A percentile compares a stretch with the other conserved stretches of the same genome.
Evolutionary conservation across 108 stramenopile species (phyloP).

Genomic region (Skeletonema costatum): DNA sequence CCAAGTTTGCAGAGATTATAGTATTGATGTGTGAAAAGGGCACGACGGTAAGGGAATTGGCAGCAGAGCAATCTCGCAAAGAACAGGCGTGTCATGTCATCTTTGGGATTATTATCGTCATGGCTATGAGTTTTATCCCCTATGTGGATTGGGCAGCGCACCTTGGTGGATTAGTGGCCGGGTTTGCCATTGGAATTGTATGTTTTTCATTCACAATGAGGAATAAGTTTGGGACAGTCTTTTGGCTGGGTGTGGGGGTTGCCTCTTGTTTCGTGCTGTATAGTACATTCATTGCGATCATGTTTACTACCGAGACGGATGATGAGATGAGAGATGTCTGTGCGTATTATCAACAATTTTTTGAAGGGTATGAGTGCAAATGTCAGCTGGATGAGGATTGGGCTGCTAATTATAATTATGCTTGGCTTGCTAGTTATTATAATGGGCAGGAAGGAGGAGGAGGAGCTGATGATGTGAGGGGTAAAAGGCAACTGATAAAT

Average conservation of each 20-base stretch:
- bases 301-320: slow-evolving; percentile 66
- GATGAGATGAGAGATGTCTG: slow-evolving; percentile 82
- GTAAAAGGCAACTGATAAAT: neutral
- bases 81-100: slow-evolving; percentile 69
- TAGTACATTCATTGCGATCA: slow-evolving; percentile 43
- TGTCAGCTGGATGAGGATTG: slow-evolving; percentile 48
- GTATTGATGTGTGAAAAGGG: slow-evolving; percentile 62
- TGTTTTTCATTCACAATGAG: slow-evolving; percentile 62
- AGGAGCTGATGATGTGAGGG: neutral
- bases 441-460: no score
- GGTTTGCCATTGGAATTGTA: slow-evolving; percentile 66
- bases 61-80: slow-evolving; percentile 66
- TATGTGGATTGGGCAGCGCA: slow-evolving; percentile 87
- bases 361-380: slow-evolving; percentile 83
- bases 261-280: slow-evolving; percentile 53
- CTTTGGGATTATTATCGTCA: slow-evolving; percentile 64
- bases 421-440: no score
- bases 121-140: slow-evolving; percentile 48
- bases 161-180: slow-evolving; percentile 74
- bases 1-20: slow-evolving; percentile 77
- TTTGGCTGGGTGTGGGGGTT: slow-evolving; percentile 68
- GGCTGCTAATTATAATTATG: no score
- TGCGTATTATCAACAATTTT: slow-evolving; percentile 77
- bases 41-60: slow-evolving; percentile 50
- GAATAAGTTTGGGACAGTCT: slow-evolving; percentile 47